Base-by-base conservation (phyloP, 2,329 filamentous ascomycete species). In the Talaromyces sp. region DNA sequence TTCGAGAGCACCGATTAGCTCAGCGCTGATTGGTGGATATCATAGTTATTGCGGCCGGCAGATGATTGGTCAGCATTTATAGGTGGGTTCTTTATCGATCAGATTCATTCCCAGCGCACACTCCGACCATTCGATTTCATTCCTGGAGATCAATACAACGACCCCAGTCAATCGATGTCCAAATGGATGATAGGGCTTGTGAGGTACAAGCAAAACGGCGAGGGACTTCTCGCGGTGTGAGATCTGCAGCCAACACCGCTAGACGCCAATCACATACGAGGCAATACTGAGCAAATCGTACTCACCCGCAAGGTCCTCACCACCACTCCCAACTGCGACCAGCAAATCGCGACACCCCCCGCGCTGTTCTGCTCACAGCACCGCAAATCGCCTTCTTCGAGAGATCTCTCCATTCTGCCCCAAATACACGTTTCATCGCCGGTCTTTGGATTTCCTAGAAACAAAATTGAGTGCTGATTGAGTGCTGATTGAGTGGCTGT, bases 291-390 rank as follows among this genome's bases (percentile, higher is more conserved):
- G n/a, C 52, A 37, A 37, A 56, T 13, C 31, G 52, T 11, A 8
- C 60, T 59, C 65, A 69, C 70, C 72, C 72, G 69, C 75, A 77
- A 76, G 75, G 74, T 76, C 73, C 61, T 60, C 65, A 64, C 24
- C 52, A 56, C n/a, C n/a, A 19, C 33, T 56, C 31, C 50, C 16
- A 19, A 35, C 33, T 37, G 33, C 52, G 52, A 56, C 52, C n/a
- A 37, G 41, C 31, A 52, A 37, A 41, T 14, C 64, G 65, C 64
- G 64, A 37, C 57, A 37, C 57, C 64, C 64, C 60, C 64, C 56
- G n/a, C 64, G 39, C 14, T 31, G 6, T n/a, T 35, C 35, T 43
- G 60, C 64, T 50, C 50, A 56, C 33, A 19, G 33, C 24, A 24
- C 52, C 10, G n/a, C 50, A 35, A 37, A 19, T 35, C 50, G 37